A percentile compares a stretch with the other conserved stretches of the same genome.
Evolutionary conservation across 176 grass and related monocot species (phyloP).

Genomic region (Musa troglodytarum): DNA sequence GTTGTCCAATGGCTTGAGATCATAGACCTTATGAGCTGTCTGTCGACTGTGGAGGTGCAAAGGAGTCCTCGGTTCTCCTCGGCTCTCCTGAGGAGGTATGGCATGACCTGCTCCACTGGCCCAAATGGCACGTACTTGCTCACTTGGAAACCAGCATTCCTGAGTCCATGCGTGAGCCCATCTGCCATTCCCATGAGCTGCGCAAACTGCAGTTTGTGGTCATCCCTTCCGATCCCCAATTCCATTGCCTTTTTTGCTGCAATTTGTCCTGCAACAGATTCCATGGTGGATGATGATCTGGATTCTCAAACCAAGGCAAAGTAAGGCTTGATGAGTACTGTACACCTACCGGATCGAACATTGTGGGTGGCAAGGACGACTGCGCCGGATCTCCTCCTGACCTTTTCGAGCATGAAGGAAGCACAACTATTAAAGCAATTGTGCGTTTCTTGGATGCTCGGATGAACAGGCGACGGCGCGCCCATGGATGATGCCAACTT

Average conservation of each 20-base stretch:
- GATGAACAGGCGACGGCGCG: constrained; percentile 64
- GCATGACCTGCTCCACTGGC: constrained; percentile 82
- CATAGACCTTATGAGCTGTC: constrained; percentile 58
- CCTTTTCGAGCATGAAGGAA: constrained; percentile 63
- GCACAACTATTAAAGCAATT: constrained; percentile 78
- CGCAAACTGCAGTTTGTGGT: constrained; percentile 71
- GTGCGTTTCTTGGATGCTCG: constrained; percentile 66
- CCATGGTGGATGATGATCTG: neutral
- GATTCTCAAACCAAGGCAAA: neutral
- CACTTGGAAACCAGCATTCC: constrained; percentile 77
- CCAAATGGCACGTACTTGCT: constrained; percentile 94
- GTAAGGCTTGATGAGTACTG: neutral
- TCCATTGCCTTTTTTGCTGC: constrained; percentile 57
- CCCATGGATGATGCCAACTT: constrained; percentile 43
- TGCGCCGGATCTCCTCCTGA: constrained; percentile 42
- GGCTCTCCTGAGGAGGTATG: constrained; percentile 81
- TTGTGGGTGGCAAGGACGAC: constrained; percentile 86
- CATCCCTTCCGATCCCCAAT: constrained; percentile 45
- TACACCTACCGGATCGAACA: constrained; percentile 32
- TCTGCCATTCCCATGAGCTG: constrained; percentile 99
- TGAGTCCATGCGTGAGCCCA: constrained; percentile 63
- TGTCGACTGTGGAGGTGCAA: constrained; percentile 54
- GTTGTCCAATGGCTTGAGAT: neutral
- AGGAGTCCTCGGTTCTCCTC: constrained; percentile 93
- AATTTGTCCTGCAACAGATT: constrained; percentile 30